Conservation (phyloP, 2,329 filamentous ascomycete species). For the Xylariaceae sp. region DNA sequence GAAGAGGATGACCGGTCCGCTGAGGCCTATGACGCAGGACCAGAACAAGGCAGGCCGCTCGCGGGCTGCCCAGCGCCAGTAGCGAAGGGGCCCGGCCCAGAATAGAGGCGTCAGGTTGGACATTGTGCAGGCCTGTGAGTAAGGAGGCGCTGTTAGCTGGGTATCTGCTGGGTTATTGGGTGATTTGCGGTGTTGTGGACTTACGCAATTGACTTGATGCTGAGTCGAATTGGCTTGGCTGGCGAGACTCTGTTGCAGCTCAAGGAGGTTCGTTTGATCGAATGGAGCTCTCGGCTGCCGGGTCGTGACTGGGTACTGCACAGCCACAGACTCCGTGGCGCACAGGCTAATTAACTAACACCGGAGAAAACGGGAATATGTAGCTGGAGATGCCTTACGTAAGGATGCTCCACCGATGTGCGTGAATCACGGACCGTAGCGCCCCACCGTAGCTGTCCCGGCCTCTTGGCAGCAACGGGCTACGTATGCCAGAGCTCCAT, state of each 20-base stretch:
- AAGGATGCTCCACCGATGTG: too few species aligned
- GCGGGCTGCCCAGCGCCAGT: constrained; percentile 82
- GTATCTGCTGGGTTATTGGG: not conserved
- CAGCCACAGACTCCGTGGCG: not conserved
- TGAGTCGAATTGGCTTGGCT: constrained; percentile 17
- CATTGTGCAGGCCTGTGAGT: constrained; percentile 43
- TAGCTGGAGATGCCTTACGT: too few species aligned
- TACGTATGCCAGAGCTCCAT: constrained; percentile 32
- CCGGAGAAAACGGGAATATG: not conserved
- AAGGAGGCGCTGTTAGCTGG: not conserved
- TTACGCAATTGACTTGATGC: constrained; percentile 37
- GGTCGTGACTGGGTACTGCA: not conserved
- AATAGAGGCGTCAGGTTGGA: constrained; percentile 64
- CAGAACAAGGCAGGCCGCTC: constrained; percentile 91
- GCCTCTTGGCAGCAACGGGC: constrained; percentile 32
- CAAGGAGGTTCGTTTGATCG: not conserved
- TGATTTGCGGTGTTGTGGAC: not conserved
- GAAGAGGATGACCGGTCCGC: constrained; percentile 67
- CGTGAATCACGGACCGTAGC: too few species aligned
- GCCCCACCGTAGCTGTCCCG: not conserved
- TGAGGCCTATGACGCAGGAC: constrained; percentile 68
- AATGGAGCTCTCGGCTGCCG: constrained; percentile 7
- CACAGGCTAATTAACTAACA: not conserved
- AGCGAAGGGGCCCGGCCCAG: constrained; percentile 78
- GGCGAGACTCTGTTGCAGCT: not conserved